A percentile compares a stretch with the other conserved stretches of the same genome.
Conservation (phyloP, 306 rosid species). For the peach (Prunus persica) region DNA sequence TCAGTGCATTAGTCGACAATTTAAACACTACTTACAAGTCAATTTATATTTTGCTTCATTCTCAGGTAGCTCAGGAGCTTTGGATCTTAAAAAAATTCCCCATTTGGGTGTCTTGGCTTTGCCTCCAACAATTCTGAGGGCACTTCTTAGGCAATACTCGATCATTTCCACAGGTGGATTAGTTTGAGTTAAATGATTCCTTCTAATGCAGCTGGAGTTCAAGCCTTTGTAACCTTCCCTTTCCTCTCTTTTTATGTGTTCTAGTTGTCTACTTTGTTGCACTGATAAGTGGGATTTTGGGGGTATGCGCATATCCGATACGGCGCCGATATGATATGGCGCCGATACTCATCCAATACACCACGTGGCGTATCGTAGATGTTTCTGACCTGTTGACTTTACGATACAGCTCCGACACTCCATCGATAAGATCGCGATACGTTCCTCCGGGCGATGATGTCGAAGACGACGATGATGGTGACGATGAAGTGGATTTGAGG, state of each 20-base stretch:
- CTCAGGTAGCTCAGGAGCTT: no score
- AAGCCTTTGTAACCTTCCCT: neutral
- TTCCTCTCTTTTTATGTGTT: neutral
- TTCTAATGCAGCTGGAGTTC: neutral
- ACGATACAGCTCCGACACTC: no score
- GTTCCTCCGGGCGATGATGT: neutral
- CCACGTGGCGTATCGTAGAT: no score
- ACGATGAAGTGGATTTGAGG: slow-evolving; percentile 48
- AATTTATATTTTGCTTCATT: neutral
- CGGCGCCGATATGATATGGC: no score
- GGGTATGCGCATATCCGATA: no score
- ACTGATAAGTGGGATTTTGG: no score
- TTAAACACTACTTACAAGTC: neutral
- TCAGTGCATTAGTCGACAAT: neutral
- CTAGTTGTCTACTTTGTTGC: neutral
- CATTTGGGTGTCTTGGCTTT: neutral
- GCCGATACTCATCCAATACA: no score
- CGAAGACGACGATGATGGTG: slow-evolving; percentile 14
- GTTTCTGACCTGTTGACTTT: no score
- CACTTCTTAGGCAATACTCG: neutral
- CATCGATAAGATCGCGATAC: no score
- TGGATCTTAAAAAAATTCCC: neutral
- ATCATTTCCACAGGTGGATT: neutral
- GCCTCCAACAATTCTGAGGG: neutral
- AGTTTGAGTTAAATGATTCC: neutral